Conservation (phyloP, 805 yeast genomes). For the Cyberlindnera meyerae region DNA sequence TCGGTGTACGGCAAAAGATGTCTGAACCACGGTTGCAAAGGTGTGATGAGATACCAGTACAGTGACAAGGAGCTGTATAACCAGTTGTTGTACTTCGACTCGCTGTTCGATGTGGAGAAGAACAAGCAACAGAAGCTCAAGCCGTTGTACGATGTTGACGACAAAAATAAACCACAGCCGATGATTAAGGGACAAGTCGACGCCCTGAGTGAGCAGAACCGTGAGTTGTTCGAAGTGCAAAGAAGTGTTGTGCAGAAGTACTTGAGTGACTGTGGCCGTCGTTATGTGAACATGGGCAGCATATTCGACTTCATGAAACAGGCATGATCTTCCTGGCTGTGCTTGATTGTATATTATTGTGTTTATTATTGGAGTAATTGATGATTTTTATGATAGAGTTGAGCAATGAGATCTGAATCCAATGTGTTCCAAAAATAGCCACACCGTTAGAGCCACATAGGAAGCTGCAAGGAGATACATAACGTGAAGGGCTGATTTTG, state of each 20-base stretch:
- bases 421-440: no score
- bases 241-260: conserved; percentile 65
- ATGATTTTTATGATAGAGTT: not conserved
- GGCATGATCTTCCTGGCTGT: not conserved
- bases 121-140: conserved; percentile 55
- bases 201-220: conserved; percentile 77
- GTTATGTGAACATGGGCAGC: conserved; percentile 79
- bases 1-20: conserved; percentile 89
- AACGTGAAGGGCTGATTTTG: no score
- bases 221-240: conserved; percentile 50
- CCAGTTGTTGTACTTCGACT: conserved; percentile 73
- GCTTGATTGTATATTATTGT: not conserved
- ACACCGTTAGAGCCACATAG: no score
- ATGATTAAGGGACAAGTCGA: conserved; percentile 49
- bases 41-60: conserved; percentile 74
- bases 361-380: not conserved
- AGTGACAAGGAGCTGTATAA: conserved; percentile 78
- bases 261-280: conserved; percentile 75
- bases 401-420: no score
- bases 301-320: conserved; percentile 59
- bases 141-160: conserved; percentile 42
- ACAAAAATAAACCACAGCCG: conserved; percentile 29
- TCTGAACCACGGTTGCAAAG: conserved; percentile 56
- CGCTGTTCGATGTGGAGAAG: conserved; percentile 77
- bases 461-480: no score